Evolutionary conservation across 129 eudicot genomes (phyloP).

Genomic region (Pulicaria dysenterica): DNA sequence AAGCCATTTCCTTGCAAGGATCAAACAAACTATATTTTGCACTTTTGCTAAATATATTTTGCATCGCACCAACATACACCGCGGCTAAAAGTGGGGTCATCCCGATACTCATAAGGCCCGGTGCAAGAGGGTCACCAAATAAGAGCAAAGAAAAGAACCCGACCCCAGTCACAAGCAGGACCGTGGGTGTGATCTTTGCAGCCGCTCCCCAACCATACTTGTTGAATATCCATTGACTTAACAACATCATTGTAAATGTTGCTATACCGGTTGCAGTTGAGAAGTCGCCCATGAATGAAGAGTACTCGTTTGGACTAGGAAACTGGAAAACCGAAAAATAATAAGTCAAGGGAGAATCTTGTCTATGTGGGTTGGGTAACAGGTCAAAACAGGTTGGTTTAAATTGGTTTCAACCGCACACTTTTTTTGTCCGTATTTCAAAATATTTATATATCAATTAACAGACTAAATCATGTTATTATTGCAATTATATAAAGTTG

Average conservation of each 20-base stretch:
- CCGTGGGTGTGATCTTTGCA: constrained; percentile 91
- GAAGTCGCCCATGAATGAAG: constrained; percentile 99
- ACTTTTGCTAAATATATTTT: constrained; percentile 96
- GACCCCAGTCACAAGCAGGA: constrained; percentile 88
- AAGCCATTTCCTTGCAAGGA: constrained; percentile 99
- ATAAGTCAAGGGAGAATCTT: background rate
- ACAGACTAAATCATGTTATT: background rate
- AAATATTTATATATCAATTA: no score
- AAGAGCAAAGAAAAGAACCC: constrained; percentile 91
- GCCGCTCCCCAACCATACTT: constrained; percentile 99
- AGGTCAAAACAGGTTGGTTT: background rate
- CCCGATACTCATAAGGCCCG: constrained; percentile 71
- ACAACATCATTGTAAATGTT: constrained; percentile 93
- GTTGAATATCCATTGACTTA: constrained; percentile 94
- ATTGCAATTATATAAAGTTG: no score
- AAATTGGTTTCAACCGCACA: background rate
- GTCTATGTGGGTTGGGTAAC: background rate
- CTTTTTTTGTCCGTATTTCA: no score
- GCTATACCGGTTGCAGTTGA: constrained; percentile 97
- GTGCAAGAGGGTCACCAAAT: constrained; percentile 83
- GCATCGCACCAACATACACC: constrained; percentile 97
- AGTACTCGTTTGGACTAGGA: constrained; percentile 96
- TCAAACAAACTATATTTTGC: constrained; percentile 98
- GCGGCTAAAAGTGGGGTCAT: constrained; percentile 97
- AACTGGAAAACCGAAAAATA: constrained; percentile 49